Base-by-base conservation (phyloP, 768 basidiomycete species). In the Termitomyces bulborhizus region DNA sequence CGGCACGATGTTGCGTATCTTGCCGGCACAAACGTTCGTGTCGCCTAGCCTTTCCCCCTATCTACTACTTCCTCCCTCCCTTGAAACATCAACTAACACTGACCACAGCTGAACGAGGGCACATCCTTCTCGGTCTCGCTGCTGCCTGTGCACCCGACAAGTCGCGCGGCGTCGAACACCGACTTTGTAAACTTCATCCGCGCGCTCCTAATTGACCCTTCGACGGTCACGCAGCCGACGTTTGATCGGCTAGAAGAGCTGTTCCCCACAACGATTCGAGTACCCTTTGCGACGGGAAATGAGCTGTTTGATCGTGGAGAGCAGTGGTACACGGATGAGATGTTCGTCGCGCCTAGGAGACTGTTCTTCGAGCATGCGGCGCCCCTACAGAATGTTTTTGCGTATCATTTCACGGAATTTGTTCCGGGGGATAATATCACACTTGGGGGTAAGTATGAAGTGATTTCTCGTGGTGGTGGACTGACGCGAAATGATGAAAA, bases 261-360 rank as follows among this genome's bases (percentile, higher is more conserved):
- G 9, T 85, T 72, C 65, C 79, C 80, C 12, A 34, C 43, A 29
- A 54, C 3, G 81, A 82, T 3, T 76, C 75, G 37, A 21, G 51
- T 54, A 0, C 73, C 76, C 0, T 84, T 82, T 69, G 76, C 79
- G 54, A 85, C 81, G 0, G 82, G 83, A 0, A 81, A 85, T 62
- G 77, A 76, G 8, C 68, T 85, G 6, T 85, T 80, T 53, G 83
- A 85, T 60, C 66, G 83, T 44, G 77, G 73, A 0, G 77, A 67
- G 44, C 71, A 82, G 0, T 85, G 79, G 78, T 85, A 84, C 58
- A 79, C 79, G 1, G 81, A 80, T 57, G 68, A 73, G 51, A 83
- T 83, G 79, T 85, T 73, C 63, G 67, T 84, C 32, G 71, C 76
- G 0, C 73, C 80, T 0, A 62, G 82, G 31, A 68, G 82, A 39